Evolutionary conservation across 768 basidiomycete species (phyloP).

Genomic region (Termitomyces sp.): DNA sequence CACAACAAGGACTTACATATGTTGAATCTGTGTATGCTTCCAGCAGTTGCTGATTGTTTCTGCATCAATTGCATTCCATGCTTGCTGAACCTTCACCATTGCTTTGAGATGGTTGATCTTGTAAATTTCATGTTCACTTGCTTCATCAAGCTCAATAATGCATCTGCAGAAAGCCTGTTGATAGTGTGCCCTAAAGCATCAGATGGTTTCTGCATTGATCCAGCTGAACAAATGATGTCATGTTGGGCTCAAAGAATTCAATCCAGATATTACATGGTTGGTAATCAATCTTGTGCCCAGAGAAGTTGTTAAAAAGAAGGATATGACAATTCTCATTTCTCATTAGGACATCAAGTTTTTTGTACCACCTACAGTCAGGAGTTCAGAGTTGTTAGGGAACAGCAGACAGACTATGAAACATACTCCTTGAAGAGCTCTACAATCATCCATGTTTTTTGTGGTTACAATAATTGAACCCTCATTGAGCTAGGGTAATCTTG

Average conservation of each 20-base stretch:
- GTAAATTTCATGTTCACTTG: constrained; percentile 26
- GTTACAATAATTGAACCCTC: constrained; percentile 30
- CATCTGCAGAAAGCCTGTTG: constrained; percentile 17
- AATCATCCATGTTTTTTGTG: constrained; percentile 38
- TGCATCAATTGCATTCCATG: constrained; percentile 23
- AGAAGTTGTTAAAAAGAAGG: constrained; percentile 27
- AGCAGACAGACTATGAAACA: not conserved
- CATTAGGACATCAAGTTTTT: constrained; percentile 10
- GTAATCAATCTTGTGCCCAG: constrained; percentile 21
- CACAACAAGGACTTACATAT: not conserved
- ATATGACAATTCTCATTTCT: constrained; percentile 16
- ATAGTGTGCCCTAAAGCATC: constrained; percentile 32
- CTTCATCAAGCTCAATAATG: constrained; percentile 25
- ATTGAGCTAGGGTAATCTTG: constrained; percentile 14
- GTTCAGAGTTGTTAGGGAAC: not conserved
- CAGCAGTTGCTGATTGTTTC: constrained; percentile 32
- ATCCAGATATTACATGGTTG: constrained; percentile 23
- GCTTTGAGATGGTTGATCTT: constrained; percentile 29
- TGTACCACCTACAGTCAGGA: constrained; percentile 1
- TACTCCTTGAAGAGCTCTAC: constrained; percentile 27
- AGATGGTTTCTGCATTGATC: constrained; percentile 15
- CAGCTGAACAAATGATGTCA: constrained; percentile 33
- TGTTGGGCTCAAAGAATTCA: too few species aligned
- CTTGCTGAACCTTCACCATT: constrained; percentile 25
- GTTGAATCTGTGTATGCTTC: constrained; percentile 25